Evolutionary conservation across 1,284 basidiomycete species (phyloP), one percentile per base, ranked within the genome.

Genomic region (Heterobasidion parviporum): DNA sequence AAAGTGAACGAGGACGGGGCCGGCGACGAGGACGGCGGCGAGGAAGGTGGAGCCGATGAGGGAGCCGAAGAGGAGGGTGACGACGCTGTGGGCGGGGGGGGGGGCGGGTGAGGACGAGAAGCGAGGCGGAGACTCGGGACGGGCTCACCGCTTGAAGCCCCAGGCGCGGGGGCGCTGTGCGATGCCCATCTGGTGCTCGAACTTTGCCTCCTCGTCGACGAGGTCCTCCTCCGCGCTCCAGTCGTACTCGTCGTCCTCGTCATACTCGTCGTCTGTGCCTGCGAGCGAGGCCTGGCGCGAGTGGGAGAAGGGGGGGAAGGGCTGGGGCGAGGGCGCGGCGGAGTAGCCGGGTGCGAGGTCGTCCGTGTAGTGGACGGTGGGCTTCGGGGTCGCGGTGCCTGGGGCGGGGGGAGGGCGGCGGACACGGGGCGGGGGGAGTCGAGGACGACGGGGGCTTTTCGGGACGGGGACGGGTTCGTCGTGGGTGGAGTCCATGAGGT

Each of bases 161-260:
- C 80, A 85, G n/a, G 74, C 74, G 46, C 68, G 68, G 14, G 63
- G 61, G 61, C 75, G 76, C 52, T 72, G 66, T 56, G 75, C 76
- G 9, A 70, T 66, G 12, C 84, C 85, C 71, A 85, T 82, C 55
- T 72, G 68, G 55, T 81, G 70, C 64, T 78, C 77, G 57, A 82
- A 86, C 65, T 82, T 84, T 49, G 80, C 79, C 61, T 85, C 85
- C 63, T 85, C 75, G 61, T 89, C 82, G 1, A 76, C 78, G 18
- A 89, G 70, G 62, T 89, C 85, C 55, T 87, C 87, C 56, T 89
- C 87, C 14, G 74, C 82, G 51, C 81, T 84, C 86, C 87, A 88
- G 65, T 89, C 82, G 57, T 82, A 87, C 9, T 76, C 70, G 1
- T 72, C 71, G 32, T 72, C 69, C 1, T 78, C 74, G 0, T 78